Percentiles rank a stretch among this genome's conserved stretches.
Conservation (phyloP, 2,329 filamentous ascomycete species). For the Curvularia sp. region DNA sequence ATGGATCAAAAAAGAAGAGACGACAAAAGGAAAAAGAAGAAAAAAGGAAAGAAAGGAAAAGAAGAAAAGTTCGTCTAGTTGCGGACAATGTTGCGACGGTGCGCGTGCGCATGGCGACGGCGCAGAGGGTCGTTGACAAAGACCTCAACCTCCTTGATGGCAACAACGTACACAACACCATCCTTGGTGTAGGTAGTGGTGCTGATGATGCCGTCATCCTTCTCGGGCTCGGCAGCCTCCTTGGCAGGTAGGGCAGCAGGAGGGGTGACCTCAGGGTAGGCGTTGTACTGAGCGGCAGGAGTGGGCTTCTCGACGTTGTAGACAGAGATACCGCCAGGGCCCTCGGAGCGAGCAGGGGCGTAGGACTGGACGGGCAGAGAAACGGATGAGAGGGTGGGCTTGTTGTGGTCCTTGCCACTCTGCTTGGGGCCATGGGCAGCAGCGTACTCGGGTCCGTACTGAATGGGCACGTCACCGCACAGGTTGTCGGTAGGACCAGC, state of each 20-base stretch:
- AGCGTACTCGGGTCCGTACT: conserved; percentile 55
- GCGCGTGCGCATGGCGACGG: conserved; percentile 33
- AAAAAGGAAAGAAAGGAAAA: neutral
- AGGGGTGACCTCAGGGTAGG: conserved; percentile 27
- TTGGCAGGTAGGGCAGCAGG: conserved; percentile 24
- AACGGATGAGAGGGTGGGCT: conserved; percentile 25
- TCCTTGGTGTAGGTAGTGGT: conserved; percentile 55
- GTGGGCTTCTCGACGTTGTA: conserved; percentile 33
- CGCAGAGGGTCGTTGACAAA: conserved; percentile 50
- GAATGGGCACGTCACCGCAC: conserved; percentile 69
- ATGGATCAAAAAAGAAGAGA: neutral
- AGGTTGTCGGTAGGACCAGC: conserved; percentile 64
- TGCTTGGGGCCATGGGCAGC: conserved; percentile 34
- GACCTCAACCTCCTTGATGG: conserved; percentile 54
- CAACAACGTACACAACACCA: conserved; percentile 55
- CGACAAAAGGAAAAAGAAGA: neutral
- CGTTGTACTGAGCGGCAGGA: conserved; percentile 12
- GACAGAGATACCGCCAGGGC: conserved; percentile 47
- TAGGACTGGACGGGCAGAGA: conserved; percentile 48
- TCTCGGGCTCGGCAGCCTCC: neutral
- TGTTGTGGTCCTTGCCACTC: conserved; percentile 30
- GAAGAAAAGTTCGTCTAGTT: neutral
- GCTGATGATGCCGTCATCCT: conserved; percentile 38
- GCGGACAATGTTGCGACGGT: conserved; percentile 31
- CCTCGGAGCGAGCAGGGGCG: conserved; percentile 38